Base-by-base conservation (phyloP, 257 asterid genomes). In the Salvia hispanica region DNA sequence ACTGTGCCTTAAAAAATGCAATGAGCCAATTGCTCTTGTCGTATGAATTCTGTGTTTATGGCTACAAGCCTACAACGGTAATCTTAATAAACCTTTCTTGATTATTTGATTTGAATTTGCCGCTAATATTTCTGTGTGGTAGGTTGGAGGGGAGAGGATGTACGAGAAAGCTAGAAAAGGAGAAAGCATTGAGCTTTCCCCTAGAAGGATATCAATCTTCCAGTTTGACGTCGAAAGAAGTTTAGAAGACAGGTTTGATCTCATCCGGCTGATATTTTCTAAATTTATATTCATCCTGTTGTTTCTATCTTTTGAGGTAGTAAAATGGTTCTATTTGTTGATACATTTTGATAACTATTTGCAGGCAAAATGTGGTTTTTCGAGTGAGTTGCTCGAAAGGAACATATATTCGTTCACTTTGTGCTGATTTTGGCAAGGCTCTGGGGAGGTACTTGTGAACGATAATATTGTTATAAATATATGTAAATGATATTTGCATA, bases 111-210 rank as follows among this genome's bases (percentile, higher is more conserved):
- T 56, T 62, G 16, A 50, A 50, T 50, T 47, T 42, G 37, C 50
- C 55, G 39, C 59, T 54, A 28, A 54, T 52, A 13, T 39, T 69
- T 73, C 13, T 31, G 56, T 69, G 39, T 79, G 66, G 57, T 75
- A 93, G 99, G 96, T 93, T 61, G 95, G 97, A 13, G 99, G 99
- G 70, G 96, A 88, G 78, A 86, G 88, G 85, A 82, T 93, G 99
- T 93, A 93, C 52, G 96, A 93, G 33, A 93, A 90, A 81, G 99
- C 99, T 68, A 85, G 99, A 80, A 91, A 84, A 81, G 99, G 99
- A 67, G 99, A 93, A 81, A 88, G 82, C 81, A 78, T 90, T 21
- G 96, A 93, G 79, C 97, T 93, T 72, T 75, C 99, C 39, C 99
- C 99, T 2, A 85, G 99, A 64, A 83, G 89, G 58, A 84, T 93